Evolutionary conservation across 768 basidiomycete species (phyloP).

Genomic region (Lentinula detonsa): DNA sequence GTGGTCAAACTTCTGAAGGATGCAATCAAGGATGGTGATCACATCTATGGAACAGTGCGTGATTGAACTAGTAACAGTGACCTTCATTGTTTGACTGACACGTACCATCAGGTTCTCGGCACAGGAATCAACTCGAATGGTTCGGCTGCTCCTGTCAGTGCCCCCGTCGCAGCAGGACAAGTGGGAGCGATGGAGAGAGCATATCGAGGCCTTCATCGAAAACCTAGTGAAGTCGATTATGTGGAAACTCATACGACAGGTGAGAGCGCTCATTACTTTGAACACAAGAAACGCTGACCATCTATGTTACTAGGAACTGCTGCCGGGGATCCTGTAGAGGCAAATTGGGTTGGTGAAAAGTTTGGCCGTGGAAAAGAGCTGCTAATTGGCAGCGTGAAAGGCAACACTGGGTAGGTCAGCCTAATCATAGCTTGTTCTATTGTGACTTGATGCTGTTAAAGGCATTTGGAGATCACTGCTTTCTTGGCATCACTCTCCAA

Average conservation of each 20-base stretch:
- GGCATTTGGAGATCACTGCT: conserved; percentile 34
- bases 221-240: conserved; percentile 37
- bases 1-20: conserved; percentile 32
- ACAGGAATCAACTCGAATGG: conserved; percentile 33
- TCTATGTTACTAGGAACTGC: conserved; percentile 25
- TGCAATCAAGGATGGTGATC: conserved; percentile 31
- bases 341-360: conserved; percentile 34
- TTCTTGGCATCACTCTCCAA: conserved; percentile 41
- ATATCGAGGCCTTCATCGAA: conserved; percentile 21
- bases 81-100: neutral
- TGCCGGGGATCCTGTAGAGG: conserved; percentile 44
- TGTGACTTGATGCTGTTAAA: conserved; percentile 8
- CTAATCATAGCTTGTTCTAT: neutral
- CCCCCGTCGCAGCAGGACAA: conserved; percentile 32
- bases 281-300: neutral
- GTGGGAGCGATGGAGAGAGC: conserved; percentile 29
- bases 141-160: conserved; percentile 26
- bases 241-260: conserved; percentile 47
- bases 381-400: conserved; percentile 37
- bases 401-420: conserved; percentile 35
- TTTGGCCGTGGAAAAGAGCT: conserved; percentile 13
- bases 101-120: conserved; percentile 27
- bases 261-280: conserved; percentile 1
- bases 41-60: conserved; percentile 33
- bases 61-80: neutral